A percentile compares a stretch with the other conserved stretches of the same genome.
Evolutionary conservation across 2,329 filamentous ascomycete genomes (phyloP).

Genomic region (Aspergillus fructus): DNA sequence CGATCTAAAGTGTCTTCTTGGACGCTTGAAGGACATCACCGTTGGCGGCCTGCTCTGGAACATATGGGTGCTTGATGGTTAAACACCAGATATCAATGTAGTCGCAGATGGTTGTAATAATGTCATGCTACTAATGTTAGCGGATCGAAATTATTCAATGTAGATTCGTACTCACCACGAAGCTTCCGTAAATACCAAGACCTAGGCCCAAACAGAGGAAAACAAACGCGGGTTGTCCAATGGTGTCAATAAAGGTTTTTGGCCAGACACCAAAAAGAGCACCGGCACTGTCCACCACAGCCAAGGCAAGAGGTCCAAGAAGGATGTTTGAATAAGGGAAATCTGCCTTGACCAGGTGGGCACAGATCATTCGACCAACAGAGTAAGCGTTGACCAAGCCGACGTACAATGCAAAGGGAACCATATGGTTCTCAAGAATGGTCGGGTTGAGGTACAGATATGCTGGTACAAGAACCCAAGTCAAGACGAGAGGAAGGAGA

Average conservation of each 20-base stretch:
- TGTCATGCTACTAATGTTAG: conserved; percentile 62
- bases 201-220: conserved; percentile 83
- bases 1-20: conserved; percentile 29
- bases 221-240: conserved; percentile 89
- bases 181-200: conserved; percentile 92
- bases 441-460: conserved; percentile 84
- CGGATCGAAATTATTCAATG: background rate
- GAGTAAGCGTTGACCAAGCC: conserved; percentile 92
- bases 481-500: conserved; percentile 74
- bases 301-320: conserved; percentile 72
- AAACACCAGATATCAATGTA: conserved; percentile 98
- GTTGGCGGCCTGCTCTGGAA: conserved; percentile 37
- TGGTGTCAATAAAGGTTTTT: conserved; percentile 68
- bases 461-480: conserved; percentile 72
- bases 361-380: conserved; percentile 93
- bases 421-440: conserved; percentile 77
- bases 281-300: conserved; percentile 77
- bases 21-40: conserved; percentile 19
- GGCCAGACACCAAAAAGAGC: conserved; percentile 69
- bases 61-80: conserved; percentile 82
- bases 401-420: conserved; percentile 86
- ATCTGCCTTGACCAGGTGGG: conserved; percentile 80
- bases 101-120: conserved; percentile 96
- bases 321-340: conserved; percentile 94
- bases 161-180: conserved; percentile 60